Evolutionary conservation across 2,329 filamentous ascomycete species (phyloP), one percentile per base, ranked within the genome.

Genomic region (Thermomyces lanuginosus): DNA sequence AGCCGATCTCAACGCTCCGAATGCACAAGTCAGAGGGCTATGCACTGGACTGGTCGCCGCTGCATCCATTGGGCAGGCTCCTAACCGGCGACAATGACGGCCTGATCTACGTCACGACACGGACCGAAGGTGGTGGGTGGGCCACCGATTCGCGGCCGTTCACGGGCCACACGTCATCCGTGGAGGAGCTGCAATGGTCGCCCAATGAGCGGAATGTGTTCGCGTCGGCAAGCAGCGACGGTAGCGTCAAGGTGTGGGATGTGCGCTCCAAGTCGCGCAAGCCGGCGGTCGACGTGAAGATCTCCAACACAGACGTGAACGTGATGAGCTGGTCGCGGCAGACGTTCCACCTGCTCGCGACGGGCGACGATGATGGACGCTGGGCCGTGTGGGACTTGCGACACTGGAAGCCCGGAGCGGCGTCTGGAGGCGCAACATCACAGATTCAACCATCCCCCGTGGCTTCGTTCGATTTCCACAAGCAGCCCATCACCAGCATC

Each of bases 181-280:
- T 98, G 9, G 89, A 98, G 60, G 89, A 98, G 49, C 63, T 98
- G 14, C 86, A 95, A 55, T 98, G 89, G 89, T 92, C 81, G 27
- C 89, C 89, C 0, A 80, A 75, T 10, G 89, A 98, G 58, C 73
- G 73, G 36, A 84, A 83, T 34, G 89, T 95, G 15, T 98, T 98
- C 46, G 79, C 89, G 0, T 95, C 86, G 1, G 84, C 81, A 3
- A 91, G 83, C 30, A 83, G 76, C 48, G 89, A 98, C 55, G 86
- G 89, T 42, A 92, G 81, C 6, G 76, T 98, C 36, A 86, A 89
- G 51, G 74, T 98, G 34, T 98, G 89, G 84, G 89, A 98, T 47
- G 71, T 89, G 11, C 73, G 89, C 27, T 84, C 78, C 51, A 93
- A 93, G 64, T 81, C 76, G 38, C 75, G 80, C 36, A 79, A 77